phyloP scores from a whole-genome alignment of 306 rosid species.

The Carpinus fangiana region DNA sequence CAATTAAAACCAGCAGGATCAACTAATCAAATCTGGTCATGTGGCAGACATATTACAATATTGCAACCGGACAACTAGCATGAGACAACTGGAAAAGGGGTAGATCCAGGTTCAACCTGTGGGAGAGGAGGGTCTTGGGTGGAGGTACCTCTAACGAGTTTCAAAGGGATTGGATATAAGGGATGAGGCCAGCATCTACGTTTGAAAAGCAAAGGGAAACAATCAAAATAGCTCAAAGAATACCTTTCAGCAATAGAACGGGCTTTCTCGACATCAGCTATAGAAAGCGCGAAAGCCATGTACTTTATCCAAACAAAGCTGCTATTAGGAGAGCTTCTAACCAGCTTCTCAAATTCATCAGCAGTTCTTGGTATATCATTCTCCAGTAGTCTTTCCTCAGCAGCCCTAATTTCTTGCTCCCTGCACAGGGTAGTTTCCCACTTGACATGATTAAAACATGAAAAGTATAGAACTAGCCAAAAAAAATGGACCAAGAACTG shows the following conservation, averaged over 20 bases:
- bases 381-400: slow-evolving; percentile 83
- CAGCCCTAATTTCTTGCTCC: slow-evolving; percentile 72
- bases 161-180: background rate
- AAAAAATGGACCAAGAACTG: slow-evolving; percentile 7
- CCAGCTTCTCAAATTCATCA: slow-evolving; percentile 90
- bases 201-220: background rate
- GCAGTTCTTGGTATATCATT: slow-evolving; percentile 78
- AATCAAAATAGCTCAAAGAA: background rate
- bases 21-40: background rate
- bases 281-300: slow-evolving; percentile 74
- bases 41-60: background rate
- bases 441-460: background rate
- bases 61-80: background rate
- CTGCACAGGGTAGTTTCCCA: slow-evolving; percentile 37
- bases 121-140: background rate
- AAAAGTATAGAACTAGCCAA: background rate
- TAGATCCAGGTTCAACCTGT: background rate
- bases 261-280: slow-evolving; percentile 86
- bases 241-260: slow-evolving; percentile 94
- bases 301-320: slow-evolving; percentile 87
- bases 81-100: background rate
- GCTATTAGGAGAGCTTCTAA: slow-evolving; percentile 87
- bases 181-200: background rate
- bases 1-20: background rate
- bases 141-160: background rate